Evolutionary conservation across 2,329 filamentous ascomycete species (phyloP), one percentile per base, ranked within the genome.

Genomic region (Xylariaceae sp.): DNA sequence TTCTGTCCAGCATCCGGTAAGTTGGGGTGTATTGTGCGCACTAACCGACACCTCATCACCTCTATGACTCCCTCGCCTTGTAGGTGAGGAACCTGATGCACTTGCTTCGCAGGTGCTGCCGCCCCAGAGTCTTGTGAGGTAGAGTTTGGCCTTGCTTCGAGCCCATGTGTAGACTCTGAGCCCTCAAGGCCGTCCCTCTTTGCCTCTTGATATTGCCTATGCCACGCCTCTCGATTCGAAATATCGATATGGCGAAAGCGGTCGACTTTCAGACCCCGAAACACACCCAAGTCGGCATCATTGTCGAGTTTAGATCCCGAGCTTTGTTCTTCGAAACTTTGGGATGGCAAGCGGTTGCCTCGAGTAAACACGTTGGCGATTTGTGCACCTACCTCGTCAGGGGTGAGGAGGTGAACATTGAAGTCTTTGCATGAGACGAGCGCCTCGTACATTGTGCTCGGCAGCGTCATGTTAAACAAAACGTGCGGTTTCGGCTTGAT

Each of bases 391-490:
- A 67, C 61, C 4, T 66, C 68, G 32, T 80, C 76, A 4, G 76
- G 78, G 0, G 74, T 68, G 0, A 85, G 75, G 5, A 85, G 64
- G 55, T 85, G 82, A 11, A 84, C 74, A 52, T 83, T 83, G 65
- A 85, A 84, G 11, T 62, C 63, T 1, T 74, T 61, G 36, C 71
- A 76, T 11, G 63, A 66, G 13, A 64, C 56, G 18, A 85, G 74
- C 7, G 81, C 81, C 52, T 80, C 75, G 20, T 82, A 72, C 10
- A 82, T 84, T 10, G 79, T 76, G 64, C 80, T 83, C 16, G 82
- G 82, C 23, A 77, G 74, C 20, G 76, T 75, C 42, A 85, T 74
- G 69, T 85, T 85, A 73, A 85, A 84, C 0, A 77, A 78, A 6
- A 85, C 69, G 9, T 81, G 70, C 1, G 81, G 81, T 21, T 69